phyloP scores from a whole-genome alignment of 2,329 filamentous ascomycete genomes.

The Curvularia lunata region DNA sequence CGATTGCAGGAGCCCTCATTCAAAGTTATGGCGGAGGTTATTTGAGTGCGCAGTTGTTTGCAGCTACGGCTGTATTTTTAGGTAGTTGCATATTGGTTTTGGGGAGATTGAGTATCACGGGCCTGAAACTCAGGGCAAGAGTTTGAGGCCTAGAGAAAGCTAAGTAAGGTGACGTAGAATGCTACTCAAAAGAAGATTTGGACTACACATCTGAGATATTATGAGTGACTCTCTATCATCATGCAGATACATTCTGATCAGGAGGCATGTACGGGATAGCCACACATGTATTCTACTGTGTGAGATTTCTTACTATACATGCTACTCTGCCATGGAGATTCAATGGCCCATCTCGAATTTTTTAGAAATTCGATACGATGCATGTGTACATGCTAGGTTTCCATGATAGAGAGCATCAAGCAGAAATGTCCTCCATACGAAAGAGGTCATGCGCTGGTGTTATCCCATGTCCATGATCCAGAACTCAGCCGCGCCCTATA shows the following conservation, averaged over 20 bases:
- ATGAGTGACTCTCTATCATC: background rate
- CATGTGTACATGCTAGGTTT: background rate
- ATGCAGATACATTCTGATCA: background rate
- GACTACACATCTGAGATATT: background rate
- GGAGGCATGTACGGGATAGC: background rate
- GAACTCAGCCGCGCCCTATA: too few relatives aligned
- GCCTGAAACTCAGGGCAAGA: constrained; percentile 34
- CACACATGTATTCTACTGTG: background rate
- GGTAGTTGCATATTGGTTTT: constrained; percentile 39
- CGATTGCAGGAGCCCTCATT: constrained; percentile 56
- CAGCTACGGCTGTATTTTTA: constrained; percentile 37
- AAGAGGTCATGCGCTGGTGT: too few relatives aligned
- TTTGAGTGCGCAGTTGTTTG: constrained; percentile 54
- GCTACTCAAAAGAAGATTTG: background rate
- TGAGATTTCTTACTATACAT: background rate
- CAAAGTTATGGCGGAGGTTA: constrained; percentile 51
- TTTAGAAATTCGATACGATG: background rate
- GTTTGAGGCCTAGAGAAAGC: constrained; percentile 19
- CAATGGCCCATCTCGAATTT: too few relatives aligned
- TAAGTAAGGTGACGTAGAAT: background rate
- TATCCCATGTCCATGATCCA: too few relatives aligned
- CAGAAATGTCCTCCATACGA: background rate
- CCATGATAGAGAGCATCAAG: background rate
- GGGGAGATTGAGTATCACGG: constrained; percentile 41
- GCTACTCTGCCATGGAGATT: background rate